Percentiles rank a stretch among this genome's conserved stretches.
Conservation (phyloP, 352 stramenopile genomes). For the Phytophthora pistaciae region DNA sequence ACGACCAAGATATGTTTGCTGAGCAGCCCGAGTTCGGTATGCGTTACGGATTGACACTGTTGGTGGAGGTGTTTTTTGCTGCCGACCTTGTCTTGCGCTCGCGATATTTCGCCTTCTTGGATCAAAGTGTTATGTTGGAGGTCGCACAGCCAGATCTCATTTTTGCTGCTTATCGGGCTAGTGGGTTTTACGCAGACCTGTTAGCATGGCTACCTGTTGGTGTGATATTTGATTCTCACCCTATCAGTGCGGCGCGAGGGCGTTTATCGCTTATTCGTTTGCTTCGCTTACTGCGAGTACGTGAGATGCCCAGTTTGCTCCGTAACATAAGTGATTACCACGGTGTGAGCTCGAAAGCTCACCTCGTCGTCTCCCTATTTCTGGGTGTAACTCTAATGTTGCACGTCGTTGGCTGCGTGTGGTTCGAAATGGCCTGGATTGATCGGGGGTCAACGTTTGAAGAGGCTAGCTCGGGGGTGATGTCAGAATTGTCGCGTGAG, state of each 20-base stretch:
- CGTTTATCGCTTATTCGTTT: conserved; percentile 64
- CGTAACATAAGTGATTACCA: conserved; percentile 66
- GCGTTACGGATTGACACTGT: conserved; percentile 48
- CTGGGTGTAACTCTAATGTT: conserved; percentile 65
- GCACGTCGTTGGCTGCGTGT: conserved; percentile 69
- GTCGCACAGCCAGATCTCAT: conserved; percentile 66
- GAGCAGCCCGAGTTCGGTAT: conserved; percentile 39
- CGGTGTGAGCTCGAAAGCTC: conserved; percentile 66
- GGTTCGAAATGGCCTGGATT: conserved; percentile 73
- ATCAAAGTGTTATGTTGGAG: conserved; percentile 71
- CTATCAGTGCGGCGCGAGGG: conserved; percentile 12
- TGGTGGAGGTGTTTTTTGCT: conserved; percentile 66
- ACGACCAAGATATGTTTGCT: conserved; percentile 59
- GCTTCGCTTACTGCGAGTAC: conserved; percentile 56
- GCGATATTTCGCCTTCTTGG: conserved; percentile 66
- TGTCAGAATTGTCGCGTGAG: conserved; percentile 14
- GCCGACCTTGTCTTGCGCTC: conserved; percentile 58
- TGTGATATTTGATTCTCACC: conserved; percentile 56
- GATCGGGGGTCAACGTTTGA: conserved; percentile 5
- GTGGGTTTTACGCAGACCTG: conserved; percentile 66
- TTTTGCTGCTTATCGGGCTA: conserved; percentile 63
- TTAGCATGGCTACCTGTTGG: conserved; percentile 56
- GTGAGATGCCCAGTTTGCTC: conserved; percentile 49
- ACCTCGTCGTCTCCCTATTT: conserved; percentile 55
- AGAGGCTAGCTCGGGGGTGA: neutral